Conservation (phyloP, 805 yeast genomes). For the Nakazawaea molendinolei region DNA sequence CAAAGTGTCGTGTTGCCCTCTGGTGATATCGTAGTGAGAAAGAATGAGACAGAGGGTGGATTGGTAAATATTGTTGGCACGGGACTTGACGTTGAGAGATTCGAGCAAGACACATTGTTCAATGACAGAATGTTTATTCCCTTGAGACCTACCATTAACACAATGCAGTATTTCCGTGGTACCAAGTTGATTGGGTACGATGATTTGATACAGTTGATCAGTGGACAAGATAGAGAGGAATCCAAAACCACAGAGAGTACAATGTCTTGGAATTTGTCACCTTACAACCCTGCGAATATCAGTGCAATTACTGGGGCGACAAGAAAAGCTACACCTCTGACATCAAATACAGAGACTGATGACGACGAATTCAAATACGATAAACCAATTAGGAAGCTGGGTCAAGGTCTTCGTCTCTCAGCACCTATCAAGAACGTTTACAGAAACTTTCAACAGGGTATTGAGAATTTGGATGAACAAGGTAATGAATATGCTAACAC, state of each 20-base stretch:
- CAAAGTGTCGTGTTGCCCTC: constrained; percentile 36
- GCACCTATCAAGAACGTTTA: constrained; percentile 23
- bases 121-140: constrained; percentile 66
- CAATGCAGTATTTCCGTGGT: constrained; percentile 85
- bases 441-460: constrained; percentile 43
- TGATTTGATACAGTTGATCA: constrained; percentile 61
- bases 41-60: constrained; percentile 46
- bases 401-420: constrained; percentile 1
- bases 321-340: constrained; percentile 3
- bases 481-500: constrained; percentile 52
- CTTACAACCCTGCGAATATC: constrained; percentile 28
- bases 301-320: constrained; percentile 5
- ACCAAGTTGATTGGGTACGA: constrained; percentile 49
- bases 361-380: constrained; percentile 29
- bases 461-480: constrained; percentile 47
- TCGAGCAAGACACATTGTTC: constrained; percentile 52
- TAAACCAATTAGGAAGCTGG: constrained; percentile 35
- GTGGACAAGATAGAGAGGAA: constrained; percentile 67
- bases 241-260: constrained; percentile 54
- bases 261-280: constrained; percentile 42
- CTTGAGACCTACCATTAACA: constrained; percentile 70
- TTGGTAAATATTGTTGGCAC: constrained; percentile 44
- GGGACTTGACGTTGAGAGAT: constrained; percentile 23
- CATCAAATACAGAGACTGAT: background rate
- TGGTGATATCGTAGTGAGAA: constrained; percentile 51